Base-by-base conservation (phyloP, 2,329 filamentous ascomycete genomes). In the Ceratocystis cubensis region DNA sequence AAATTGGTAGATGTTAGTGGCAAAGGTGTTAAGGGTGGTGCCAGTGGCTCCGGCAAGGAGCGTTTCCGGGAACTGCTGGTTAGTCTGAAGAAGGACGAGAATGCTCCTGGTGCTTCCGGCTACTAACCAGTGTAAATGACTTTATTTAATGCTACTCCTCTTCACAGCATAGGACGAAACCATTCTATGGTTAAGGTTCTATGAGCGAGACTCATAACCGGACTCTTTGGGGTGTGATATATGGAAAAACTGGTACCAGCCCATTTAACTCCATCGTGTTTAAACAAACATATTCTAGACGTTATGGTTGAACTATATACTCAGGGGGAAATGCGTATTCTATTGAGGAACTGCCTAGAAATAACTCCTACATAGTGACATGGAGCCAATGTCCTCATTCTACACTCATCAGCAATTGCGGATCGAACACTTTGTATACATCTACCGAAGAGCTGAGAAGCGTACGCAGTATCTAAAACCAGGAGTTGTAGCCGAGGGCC, bases 1-100 rank as follows among this genome's bases (percentile, higher is more conserved):
- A 99, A 97, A 80, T 77, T 99, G 71, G 92, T 97, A n/a, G 94
- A 99, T 77, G 78, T 99, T 70, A 96, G 91, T 73, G 94, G 94
- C 69, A 99, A 97, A 79, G 91, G 93, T 15, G 79, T 84, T 68
- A 89, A 87, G 76, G 92, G 93, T 67, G 93, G 92, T 73, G 91
- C 89, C 56, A 86, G 86, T 69, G 93, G 92, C 59, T 95, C 89
- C 69, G 92, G 93, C 72, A 99, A 99, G 83, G 91, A 95, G 76
- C 89, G 91, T 70, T 97, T 99, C 83, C 87, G 94, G 71, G 93
- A 97, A 78, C 74, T 97, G 74, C 79, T 99, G 72, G 77, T 92
- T 72, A 92, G 86, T 75, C 78, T 99, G 77, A 87, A 87, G 78
- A 96, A 96, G 80, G 94, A 99, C 72, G 88, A 96, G 78, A 95